Evolutionary conservation across 2,329 filamentous ascomycete genomes (phyloP).

Genomic region (Plectosphaerella cucumerina): DNA sequence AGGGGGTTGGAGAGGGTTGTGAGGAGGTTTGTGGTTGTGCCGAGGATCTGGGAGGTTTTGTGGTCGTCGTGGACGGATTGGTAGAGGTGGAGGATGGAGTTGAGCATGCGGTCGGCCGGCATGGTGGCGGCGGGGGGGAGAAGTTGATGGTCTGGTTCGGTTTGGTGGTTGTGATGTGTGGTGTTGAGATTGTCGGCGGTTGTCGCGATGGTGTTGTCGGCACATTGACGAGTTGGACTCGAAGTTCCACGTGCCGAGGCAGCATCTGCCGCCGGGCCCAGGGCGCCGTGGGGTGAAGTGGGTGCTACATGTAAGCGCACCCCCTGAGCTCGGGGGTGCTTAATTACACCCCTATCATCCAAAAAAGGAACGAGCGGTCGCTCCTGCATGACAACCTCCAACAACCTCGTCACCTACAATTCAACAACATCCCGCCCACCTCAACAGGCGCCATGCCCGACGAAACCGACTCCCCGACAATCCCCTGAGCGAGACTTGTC

Average conservation of each 20-base stretch:
- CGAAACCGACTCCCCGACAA: background rate
- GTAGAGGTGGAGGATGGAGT: slow-evolving; percentile 59
- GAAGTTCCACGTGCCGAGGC: too few species aligned
- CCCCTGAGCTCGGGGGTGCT: background rate
- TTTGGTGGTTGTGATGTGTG: background rate
- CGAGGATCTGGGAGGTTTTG: slow-evolving; percentile 54
- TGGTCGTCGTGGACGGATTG: slow-evolving; percentile 47
- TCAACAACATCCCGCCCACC: background rate
- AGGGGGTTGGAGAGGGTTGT: slow-evolving; percentile 68
- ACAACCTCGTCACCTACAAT: background rate
- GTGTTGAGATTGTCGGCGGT: background rate
- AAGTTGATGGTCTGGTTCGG: background rate
- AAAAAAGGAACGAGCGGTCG: background rate
- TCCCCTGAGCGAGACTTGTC: background rate
- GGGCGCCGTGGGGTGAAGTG: too few species aligned
- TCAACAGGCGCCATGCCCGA: background rate
- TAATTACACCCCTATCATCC: background rate
- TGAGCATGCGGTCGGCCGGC: slow-evolving; percentile 64
- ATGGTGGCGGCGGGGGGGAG: slow-evolving; percentile 33
- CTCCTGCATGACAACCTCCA: background rate
- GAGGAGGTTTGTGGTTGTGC: slow-evolving; percentile 64
- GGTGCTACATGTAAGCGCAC: background rate
- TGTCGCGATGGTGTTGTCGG: too few species aligned
- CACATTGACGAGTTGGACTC: too few species aligned
- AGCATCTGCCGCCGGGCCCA: too few species aligned